Conservation (phyloP, 495 filamentous ascomycete genomes). For the Cercophora newfieldiana region DNA sequence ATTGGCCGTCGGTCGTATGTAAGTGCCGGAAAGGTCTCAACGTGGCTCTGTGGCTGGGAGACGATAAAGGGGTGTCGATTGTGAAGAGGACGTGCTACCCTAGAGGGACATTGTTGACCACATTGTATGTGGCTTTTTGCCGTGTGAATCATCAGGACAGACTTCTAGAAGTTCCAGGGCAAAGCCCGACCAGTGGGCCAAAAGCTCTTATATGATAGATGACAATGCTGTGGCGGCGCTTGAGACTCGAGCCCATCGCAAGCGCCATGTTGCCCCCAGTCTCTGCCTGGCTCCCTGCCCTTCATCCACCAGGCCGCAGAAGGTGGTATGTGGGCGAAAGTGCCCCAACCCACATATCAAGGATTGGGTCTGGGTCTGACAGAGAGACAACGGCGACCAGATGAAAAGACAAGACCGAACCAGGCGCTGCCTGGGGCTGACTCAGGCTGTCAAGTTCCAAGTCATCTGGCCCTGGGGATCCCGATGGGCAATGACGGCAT, state of each 20-base stretch:
- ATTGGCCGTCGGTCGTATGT: not conserved
- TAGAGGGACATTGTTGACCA: too few relatives aligned
- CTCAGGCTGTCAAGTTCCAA: slow-evolving; percentile 4
- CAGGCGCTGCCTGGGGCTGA: slow-evolving; percentile 10
- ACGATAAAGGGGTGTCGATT: too few relatives aligned
- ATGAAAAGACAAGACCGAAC: not conserved
- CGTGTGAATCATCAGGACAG: not conserved
- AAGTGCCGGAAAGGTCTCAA: not conserved
- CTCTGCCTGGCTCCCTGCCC: too few relatives aligned
- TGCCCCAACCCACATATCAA: not conserved
- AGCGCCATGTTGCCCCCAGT: not conserved
- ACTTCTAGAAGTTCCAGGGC: not conserved
- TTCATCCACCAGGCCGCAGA: not conserved
- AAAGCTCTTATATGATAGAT: not conserved
- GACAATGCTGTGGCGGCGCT: not conserved
- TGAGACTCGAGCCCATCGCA: not conserved
- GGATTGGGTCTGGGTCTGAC: too few relatives aligned
- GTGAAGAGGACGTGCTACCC: too few relatives aligned
- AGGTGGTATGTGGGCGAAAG: not conserved
- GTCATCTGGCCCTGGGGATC: not conserved
- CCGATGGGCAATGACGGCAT: not conserved
- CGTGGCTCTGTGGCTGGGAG: too few relatives aligned
- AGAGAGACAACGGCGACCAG: too few relatives aligned
- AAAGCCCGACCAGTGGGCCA: not conserved
- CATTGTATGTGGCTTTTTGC: too few relatives aligned